Base-by-base conservation (phyloP, 108 stramenopile species). In the Cyclotella cryptica region DNA sequence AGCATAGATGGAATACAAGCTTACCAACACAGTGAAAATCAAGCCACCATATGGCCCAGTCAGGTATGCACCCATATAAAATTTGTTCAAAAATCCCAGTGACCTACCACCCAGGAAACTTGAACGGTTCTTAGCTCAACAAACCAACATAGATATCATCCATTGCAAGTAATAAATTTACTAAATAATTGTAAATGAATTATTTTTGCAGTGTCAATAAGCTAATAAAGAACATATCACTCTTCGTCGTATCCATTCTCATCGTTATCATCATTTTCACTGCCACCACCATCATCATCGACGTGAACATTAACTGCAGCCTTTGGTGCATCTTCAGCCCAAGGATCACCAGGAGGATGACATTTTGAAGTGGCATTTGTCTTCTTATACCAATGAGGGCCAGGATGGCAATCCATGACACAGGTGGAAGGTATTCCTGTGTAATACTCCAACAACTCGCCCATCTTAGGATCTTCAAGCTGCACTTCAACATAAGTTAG, bases 401-500 rank as follows among this genome's bases (percentile, higher is more conserved):
- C 82, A 12, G 82, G 82, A 62, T 76, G 75, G 46, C 82, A 83
- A 73, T 77, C 59, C 82, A 74, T 63, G 22, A 83, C 59, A 52
- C 82, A 83, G 14, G 42, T 40, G 12, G 61, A 74, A 28, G 82
- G 66, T 44, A 88, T 72, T 17, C 85, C 85, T 0, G 84, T 84
- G 17, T 72, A 77, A 11, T 71, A 52, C 58, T 88, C 78, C 72
- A 88, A 61, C 15, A 80, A 60, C 26, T 61, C 45, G 5, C 71
- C 85, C 54, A 75, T 77, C 10, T 73, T 65, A 12, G 69, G 46
- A 54, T 74, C 69, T 45, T 88, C 87, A 40, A 88, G 60, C 59
- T 72, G 52, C 13, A 86, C 74, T 46, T 88, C 87, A 9, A 88
- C 73, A 73, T 86, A 88, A 10, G 81, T 88, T 71, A 88, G 57